Percentiles rank a stretch among this genome's conserved stretches.
Conservation (phyloP, 148 eudicot species). For the Amaranthus hypochondriacus region DNA sequence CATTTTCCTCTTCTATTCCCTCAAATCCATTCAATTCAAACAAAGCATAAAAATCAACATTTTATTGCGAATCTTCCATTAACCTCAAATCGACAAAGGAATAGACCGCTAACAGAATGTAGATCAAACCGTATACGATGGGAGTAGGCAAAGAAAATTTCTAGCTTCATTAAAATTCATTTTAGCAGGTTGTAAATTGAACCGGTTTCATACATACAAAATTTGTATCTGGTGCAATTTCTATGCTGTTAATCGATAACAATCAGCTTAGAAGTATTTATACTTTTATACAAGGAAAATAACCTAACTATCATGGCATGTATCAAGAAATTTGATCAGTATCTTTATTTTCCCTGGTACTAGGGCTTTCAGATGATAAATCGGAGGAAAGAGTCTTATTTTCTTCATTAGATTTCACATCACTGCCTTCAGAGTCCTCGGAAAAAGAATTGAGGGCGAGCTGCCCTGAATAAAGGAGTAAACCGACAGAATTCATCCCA, state of each 20-base stretch:
- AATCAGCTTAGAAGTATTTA: conserved; percentile 18
- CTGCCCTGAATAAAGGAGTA: conserved; percentile 73
- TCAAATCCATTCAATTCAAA: too few species aligned
- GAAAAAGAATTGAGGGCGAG: conserved; percentile 59
- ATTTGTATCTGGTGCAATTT: background rate
- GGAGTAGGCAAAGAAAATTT: too few species aligned
- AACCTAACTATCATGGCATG: conserved; percentile 5
- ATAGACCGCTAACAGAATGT: too few species aligned
- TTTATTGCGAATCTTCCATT: too few species aligned
- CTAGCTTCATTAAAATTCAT: too few species aligned
- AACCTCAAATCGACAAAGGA: too few species aligned
- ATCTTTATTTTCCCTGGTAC: conserved; percentile 25
- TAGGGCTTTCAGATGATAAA: conserved; percentile 26
- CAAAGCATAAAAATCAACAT: too few species aligned
- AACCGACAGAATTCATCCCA: conserved; percentile 70
- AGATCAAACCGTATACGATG: too few species aligned
- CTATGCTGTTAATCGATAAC: conserved; percentile 7
- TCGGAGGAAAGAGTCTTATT: conserved; percentile 27
- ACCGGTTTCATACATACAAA: conserved; percentile 18
- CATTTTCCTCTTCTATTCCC: too few species aligned
- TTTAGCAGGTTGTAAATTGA: conserved; percentile 6
- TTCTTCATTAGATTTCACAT: conserved; percentile 21
- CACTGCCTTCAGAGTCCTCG: conserved; percentile 36
- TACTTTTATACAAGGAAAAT: background rate
- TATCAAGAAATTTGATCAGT: conserved; percentile 46